Evolutionary conservation across 495 filamentous ascomycete genomes (phyloP), one percentile per base, ranked within the genome.

Genomic region (Tuber umbilicatum): DNA sequence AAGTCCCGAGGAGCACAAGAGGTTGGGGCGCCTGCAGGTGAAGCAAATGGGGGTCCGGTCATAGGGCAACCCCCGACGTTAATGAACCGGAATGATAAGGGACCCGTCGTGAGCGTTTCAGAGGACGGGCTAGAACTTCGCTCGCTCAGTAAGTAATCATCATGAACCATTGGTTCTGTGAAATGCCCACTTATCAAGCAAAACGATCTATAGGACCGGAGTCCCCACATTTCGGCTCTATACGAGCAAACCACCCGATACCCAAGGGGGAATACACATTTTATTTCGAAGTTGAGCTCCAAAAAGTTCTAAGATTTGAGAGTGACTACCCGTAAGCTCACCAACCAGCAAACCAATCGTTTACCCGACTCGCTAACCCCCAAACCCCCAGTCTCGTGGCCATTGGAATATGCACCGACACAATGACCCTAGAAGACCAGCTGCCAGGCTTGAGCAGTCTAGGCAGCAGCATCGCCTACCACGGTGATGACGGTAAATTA

Each of bases 231-330:
- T 23, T 47, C 35, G 68, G 68, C 27, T 4, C 35, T 14, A 47
- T 69, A n/a, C 27, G 50, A 45, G 75, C 68, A 45, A 71, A 76
- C 38, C 73, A 75, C 37, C 68, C 73, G 39, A 76, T 76, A 21
- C 73, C 73, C 45, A 38, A 41, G 6, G 73, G 75, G 42, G 74
- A 47, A 55, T 76, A 76, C 38, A 31, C 40, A 17, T 76, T 64
- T 40, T 76, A 76, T 47, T 76, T 60, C 21, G 75, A 76, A 35
- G 55, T 76, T n/a, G 47, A 74, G 35, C 40, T 76, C 38, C 1
- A n/a, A 23, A 41, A 67, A 19, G 31, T 72, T 16, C 17, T 4
- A 31, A 47, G 45, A 23, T 47, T 47, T 23, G 45, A 23, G 45
- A 12, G 10, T 40, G 68, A n/a, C 73, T 72, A 69, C n/a, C 21